phyloP scores from a whole-genome alignment of 768 basidiomycete species.

The Pleurotus tuoliensis region DNA sequence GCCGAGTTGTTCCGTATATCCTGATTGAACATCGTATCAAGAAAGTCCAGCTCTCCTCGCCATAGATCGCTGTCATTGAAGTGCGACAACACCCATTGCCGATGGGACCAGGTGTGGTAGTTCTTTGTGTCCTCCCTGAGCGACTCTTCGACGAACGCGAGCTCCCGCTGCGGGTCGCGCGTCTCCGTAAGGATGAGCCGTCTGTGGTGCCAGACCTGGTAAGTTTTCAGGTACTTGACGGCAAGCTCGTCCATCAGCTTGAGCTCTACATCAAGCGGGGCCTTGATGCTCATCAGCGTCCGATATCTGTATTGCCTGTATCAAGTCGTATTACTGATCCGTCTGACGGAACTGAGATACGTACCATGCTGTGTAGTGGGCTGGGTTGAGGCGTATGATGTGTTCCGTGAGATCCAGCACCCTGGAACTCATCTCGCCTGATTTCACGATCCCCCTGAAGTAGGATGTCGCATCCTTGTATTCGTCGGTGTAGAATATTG shows the following conservation, averaged over 20 bases:
- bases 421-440: slow-evolving; percentile 73
- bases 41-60: slow-evolving; percentile 70
- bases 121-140: slow-evolving; percentile 86
- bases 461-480: slow-evolving; percentile 94
- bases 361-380: slow-evolving; percentile 96
- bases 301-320: slow-evolving; percentile 92
- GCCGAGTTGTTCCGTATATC: slow-evolving; percentile 96
- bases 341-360: slow-evolving; percentile 17
- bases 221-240: slow-evolving; percentile 82
- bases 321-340: background rate
- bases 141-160: slow-evolving; percentile 71
- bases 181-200: slow-evolving; percentile 65
- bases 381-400: slow-evolving; percentile 89
- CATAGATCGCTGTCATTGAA: slow-evolving; percentile 75
- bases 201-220: slow-evolving; percentile 97
- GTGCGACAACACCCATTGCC: slow-evolving; percentile 89
- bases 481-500: slow-evolving; percentile 86
- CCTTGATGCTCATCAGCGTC: slow-evolving; percentile 66
- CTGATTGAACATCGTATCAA: slow-evolving; percentile 60
- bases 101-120: slow-evolving; percentile 98
- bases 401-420: slow-evolving; percentile 85
- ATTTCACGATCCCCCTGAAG: slow-evolving; percentile 80
- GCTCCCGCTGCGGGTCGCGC: slow-evolving; percentile 58
- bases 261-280: slow-evolving; percentile 75
- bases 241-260: slow-evolving; percentile 86